These are phyloP conservation scores for maize (Zea mays) DNA, from an alignment of 176 grass and related monocot species.

Conservation along the genomic window DNA sequence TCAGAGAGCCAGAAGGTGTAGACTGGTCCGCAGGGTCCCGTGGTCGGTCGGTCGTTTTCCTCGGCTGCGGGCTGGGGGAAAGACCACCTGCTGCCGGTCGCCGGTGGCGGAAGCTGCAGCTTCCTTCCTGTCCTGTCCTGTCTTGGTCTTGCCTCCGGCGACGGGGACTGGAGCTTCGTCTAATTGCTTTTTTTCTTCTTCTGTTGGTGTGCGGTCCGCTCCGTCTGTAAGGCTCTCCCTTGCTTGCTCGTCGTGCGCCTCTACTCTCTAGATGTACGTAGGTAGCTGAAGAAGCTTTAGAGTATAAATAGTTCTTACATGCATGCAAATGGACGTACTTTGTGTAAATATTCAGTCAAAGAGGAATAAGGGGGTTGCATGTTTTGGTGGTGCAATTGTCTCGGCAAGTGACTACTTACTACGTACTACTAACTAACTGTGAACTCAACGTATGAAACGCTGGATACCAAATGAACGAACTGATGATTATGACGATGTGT, in stretches of 20 bases:
- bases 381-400: background rate
- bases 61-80: background rate
- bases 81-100: background rate
- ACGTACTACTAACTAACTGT: no score
- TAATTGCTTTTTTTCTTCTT: background rate
- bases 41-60: background rate
- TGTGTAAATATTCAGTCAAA: conserved; percentile 12
- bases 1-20: conserved; percentile 11
- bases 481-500: no score
- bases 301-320: background rate
- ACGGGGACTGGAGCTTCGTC: conserved; percentile 2
- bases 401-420: no score
- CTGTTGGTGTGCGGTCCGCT: background rate
- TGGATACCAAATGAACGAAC: background rate
- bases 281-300: conserved; percentile 31
- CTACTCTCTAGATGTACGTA: conserved; percentile 26
- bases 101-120: background rate
- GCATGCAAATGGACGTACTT: conserved; percentile 13
- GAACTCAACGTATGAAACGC: background rate
- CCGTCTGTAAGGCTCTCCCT: background rate
- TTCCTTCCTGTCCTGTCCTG: background rate
- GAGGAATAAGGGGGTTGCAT: background rate
- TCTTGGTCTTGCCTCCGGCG: background rate
- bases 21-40: background rate
- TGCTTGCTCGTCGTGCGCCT: background rate